Evolutionary conservation across 192 early-diverging fungal genomes (phyloP).

Genomic region (Tieghemiomyces parasiticus): DNA sequence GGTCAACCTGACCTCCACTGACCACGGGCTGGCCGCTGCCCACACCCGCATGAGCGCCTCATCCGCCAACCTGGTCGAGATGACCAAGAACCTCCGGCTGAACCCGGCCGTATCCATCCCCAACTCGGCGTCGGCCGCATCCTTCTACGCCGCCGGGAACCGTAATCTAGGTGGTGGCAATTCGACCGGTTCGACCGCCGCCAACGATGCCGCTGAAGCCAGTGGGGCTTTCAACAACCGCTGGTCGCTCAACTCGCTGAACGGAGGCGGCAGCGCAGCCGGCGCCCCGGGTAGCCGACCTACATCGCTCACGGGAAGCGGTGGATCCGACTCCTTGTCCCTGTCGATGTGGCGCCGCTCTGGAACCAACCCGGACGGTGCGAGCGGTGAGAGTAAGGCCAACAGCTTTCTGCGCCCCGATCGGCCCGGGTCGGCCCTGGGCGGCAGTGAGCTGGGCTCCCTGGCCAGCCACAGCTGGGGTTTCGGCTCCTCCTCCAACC

Average conservation of each 20-base stretch:
- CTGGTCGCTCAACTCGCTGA: slow-evolving; percentile 3
- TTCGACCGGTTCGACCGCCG: neutral
- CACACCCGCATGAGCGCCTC: slow-evolving; percentile 15
- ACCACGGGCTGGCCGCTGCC: slow-evolving; percentile 1
- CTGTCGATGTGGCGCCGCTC: slow-evolving; percentile 1
- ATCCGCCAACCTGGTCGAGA: neutral
- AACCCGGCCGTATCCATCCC: slow-evolving; percentile 3
- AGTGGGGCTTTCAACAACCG: slow-evolving; percentile 8
- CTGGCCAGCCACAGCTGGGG: slow-evolving; percentile 4
- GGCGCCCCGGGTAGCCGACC: neutral
- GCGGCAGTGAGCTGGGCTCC: slow-evolving; percentile 4
- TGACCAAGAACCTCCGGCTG: slow-evolving; percentile 5
- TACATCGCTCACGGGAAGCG: neutral
- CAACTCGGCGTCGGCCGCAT: neutral
- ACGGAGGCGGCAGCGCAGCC: neutral
- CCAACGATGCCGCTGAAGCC: no score
- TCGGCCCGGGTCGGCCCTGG: slow-evolving; percentile 7
- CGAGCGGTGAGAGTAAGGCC: neutral
- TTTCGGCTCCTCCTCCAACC: slow-evolving; percentile 6
- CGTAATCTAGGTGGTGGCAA: neutral
- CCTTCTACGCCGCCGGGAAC: neutral
- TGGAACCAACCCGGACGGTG: neutral
- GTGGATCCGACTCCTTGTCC: neutral
- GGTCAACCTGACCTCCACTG: slow-evolving; percentile 13
- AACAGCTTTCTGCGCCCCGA: neutral